phyloP scores from a whole-genome alignment of 2,329 filamentous ascomycete species.

The Alternaria sp. region DNA sequence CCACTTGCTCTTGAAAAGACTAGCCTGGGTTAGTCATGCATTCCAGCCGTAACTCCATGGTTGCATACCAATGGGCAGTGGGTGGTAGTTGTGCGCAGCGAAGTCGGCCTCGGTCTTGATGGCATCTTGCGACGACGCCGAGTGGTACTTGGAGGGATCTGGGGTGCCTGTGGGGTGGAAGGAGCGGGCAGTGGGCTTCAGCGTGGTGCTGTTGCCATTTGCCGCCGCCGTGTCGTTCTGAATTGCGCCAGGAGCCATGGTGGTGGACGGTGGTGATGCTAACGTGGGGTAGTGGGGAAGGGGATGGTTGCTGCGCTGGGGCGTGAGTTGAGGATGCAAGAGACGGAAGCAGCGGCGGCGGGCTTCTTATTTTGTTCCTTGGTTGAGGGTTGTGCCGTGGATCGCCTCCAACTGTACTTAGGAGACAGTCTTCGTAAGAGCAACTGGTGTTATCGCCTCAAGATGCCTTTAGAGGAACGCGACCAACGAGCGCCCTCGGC shows the following conservation, averaged over 20 bases:
- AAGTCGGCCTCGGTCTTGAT: slow-evolving; percentile 82
- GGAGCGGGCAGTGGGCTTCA: slow-evolving; percentile 48
- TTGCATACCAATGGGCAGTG: slow-evolving; percentile 76
- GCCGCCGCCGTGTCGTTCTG: slow-evolving; percentile 31
- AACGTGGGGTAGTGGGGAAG: slow-evolving; percentile 25
- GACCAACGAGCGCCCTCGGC: slow-evolving; percentile 24
- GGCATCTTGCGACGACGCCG: slow-evolving; percentile 77
- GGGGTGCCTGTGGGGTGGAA: slow-evolving; percentile 48
- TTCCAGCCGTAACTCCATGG: background rate
- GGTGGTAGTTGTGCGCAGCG: slow-evolving; percentile 99
- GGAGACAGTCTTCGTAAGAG: slow-evolving; percentile 18
- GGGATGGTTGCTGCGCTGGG: slow-evolving; percentile 4
- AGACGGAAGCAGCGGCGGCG: slow-evolving; percentile 4
- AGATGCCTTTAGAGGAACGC: slow-evolving; percentile 27
- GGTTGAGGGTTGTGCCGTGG: slow-evolving; percentile 29
- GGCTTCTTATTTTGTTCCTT: slow-evolving; percentile 29
- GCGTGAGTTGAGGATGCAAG: slow-evolving; percentile 6
- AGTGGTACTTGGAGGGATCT: slow-evolving; percentile 66
- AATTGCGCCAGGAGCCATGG: slow-evolving; percentile 46
- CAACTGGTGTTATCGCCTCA: slow-evolving; percentile 16
- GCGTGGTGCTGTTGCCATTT: slow-evolving; percentile 32
- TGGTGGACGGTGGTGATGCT: slow-evolving; percentile 16
- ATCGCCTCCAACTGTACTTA: slow-evolving; percentile 35
- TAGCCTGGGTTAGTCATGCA: slow-evolving; percentile 22
- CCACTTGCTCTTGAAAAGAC: slow-evolving; percentile 81